phyloP scores from a whole-genome alignment of 768 basidiomycete genomes.

The Gymnopilus dilepis region DNA sequence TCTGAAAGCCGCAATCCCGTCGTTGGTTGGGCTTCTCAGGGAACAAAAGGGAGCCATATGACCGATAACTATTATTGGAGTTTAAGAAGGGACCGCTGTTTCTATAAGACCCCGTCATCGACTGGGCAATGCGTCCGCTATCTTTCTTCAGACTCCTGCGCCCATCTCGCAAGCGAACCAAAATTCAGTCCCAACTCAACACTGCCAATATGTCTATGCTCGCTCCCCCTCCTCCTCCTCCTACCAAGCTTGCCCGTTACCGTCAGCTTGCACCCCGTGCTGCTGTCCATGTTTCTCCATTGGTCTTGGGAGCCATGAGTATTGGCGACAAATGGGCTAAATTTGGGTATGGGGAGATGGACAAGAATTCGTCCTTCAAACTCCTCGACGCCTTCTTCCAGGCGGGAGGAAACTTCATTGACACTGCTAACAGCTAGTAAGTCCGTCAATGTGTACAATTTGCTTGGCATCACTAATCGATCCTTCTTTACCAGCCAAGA shows the following conservation, averaged over 20 bases:
- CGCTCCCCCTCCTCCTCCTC: neutral
- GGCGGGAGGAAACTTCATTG: conserved; percentile 53
- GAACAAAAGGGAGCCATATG: no score
- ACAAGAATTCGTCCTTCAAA: conserved; percentile 47
- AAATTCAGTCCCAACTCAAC: neutral
- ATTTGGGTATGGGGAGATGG: conserved; percentile 27
- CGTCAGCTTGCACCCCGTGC: conserved; percentile 39
- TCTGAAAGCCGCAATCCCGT: no score
- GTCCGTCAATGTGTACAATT: neutral
- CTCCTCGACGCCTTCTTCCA: conserved; percentile 49
- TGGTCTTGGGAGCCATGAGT: conserved; percentile 47
- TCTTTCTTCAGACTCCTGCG: no score
- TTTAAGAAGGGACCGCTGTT: no score
- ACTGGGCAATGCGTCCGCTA: no score
- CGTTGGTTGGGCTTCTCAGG: no score
- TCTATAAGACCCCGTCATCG: no score
- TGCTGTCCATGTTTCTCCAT: conserved; percentile 46
- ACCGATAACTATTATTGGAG: no score
- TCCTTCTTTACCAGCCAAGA: conserved; percentile 45
- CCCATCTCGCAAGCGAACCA: no score
- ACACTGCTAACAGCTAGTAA: conserved; percentile 49
- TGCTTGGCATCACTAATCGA: no score
- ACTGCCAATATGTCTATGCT: conserved; percentile 2
- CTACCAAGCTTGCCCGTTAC: conserved; percentile 26
- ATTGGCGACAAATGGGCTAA: conserved; percentile 44